Evolutionary conservation across 208 protist species (phyloP), one percentile per base, ranked within the genome.

Genomic region (Angomonas desouzai): DNA sequence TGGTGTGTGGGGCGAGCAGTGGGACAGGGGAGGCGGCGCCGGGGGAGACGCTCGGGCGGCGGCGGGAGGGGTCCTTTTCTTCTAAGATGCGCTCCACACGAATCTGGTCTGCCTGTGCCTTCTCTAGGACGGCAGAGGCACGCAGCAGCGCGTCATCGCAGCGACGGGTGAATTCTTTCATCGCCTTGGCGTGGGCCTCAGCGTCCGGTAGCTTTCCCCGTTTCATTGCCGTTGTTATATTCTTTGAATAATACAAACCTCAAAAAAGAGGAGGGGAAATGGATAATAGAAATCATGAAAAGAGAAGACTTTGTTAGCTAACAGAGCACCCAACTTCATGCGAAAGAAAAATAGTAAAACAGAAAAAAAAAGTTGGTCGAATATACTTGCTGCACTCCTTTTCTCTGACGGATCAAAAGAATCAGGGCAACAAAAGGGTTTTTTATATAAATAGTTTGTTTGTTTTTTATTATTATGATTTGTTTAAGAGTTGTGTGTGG

Each of bases 111-210:
- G 64, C 66, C 1, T 64, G 55, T 45, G 68, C 61, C 53, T 79
- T 66, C 33, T 80, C 62, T 9, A 84, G 68, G 7, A 79, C 64
- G 2, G 55, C 47, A 32, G 74, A 28, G 6, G 71, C 78, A 28
- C 72, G 72, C 27, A 68, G 33, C 3, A 75, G 29, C 27, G 66
- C 78, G 16, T 64, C 68, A 53, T 79, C 73, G 29, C 77, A 83
- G 36, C 71, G 60, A 9, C 55, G 9, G 11, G 28, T 45, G 62
- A 64, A 22, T 57, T 78, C 55, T 43, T 45, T 6, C 55, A 60
- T 47, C 7, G 34, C 48, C 38, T 43, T n/a, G 18, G 22, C 11
- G 38, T 63, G 20, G 11, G 32, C 20, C 18, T 28, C 11, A 16
- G 22, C 7, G 32, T 62, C 11, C 28, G 56, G 6, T 40, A 6